Base-by-base conservation (phyloP, 192 early-diverging fungal species). In the Gamsiella multidivaricata region DNA sequence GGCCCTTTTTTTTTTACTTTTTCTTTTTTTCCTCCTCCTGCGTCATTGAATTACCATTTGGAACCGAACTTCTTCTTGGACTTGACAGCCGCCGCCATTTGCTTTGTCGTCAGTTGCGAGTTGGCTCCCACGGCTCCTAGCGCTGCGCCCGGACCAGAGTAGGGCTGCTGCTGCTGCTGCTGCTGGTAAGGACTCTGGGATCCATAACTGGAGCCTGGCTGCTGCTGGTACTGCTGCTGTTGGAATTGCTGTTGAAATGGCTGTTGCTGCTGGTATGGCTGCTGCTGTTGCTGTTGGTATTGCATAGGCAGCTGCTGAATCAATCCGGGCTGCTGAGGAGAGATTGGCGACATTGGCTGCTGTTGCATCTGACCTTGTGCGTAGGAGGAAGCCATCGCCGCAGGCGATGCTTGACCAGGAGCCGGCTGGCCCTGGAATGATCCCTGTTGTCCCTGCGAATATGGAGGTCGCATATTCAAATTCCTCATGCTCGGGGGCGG, bases 11-110 rank as follows among this genome's bases (percentile, higher is more conserved):
- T n/a, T 50, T 11, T 37, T 39, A 17, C 8, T 34, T 5, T 28
- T 23, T 9, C 2, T 53, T 6, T 26, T 37, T 0, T 31, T 18
- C 3, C 2, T 5, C 20, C 18, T 46, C 20, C 5, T 12, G 20
- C 5, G n/a, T 7, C 2, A 12, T n/a, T 37, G 5, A 7, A 25
- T 18, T 74, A 74, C 63, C 63, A 74, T 41, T 61, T 74, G 36
- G 59, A 26, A 2, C 71, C 71, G 47, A 61, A 60, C 71, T 65
- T 74, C 57, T 74, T 74, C 59, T 74, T 73, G 25, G 70, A 42
- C 49, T 73, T 74, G 49, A 31, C 71, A 7, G 71, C 62, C 4
- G 62, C 71, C 11, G 62, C 55, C 71, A 66, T 54, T 57, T 74
- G 71, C 56, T 65, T 51, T 8, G 71, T 66, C 15, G 69, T 71